Base-by-base conservation (phyloP, 2,329 filamentous ascomycete species). In the Epichloe uncinata region DNA sequence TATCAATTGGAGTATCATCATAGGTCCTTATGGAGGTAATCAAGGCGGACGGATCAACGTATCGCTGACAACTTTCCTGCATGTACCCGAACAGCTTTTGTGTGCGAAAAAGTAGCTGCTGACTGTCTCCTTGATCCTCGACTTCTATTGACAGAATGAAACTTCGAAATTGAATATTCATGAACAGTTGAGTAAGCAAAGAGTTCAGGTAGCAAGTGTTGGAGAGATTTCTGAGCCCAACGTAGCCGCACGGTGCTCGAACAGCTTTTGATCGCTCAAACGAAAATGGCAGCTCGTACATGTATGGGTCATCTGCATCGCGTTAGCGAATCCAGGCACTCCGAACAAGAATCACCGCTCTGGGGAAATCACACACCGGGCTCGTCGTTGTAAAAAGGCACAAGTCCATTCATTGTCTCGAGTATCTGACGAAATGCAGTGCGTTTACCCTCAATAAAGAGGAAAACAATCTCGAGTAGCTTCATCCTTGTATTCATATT, bases 201-300 rank as follows among this genome's bases (percentile, higher is more conserved):
- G 93, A 97, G 63, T 98, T 98, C 62, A 97, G 77, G 63, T 98
- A 98, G 67, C 93, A 98, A 0, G 94, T 97, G 62, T 96, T 95
- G 9, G 88, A 93, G 15, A 96, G 75, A 60, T 98, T 98, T 50
- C 78, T 78, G n/a, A 98, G 68, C 1, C 93, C 93, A n/a, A 85
- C 81, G 62, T 95, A 95, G 16, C 88, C 89, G 54, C 85, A 85
- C 1, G 78, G 68, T 2, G 87, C 81, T 54, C 88, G 81, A n/a
- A 94, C 76, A 15, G 80, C 77, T 58, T 78, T 82, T 38, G 66
- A 67, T 35, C 82, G 74, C 47, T 91, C 85, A 53, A 86, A 84
- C 43, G 71, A 66, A 60, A 73, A 77, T 4, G 69, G 69, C 3
- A 84, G 68, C 0, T 86, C 78, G 54, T 82, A 83, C 13, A 73